Evolutionary conservation across 2,329 filamentous ascomycete genomes (phyloP), one percentile per base, ranked within the genome.

Genomic region (Talaromyces sp.): DNA sequence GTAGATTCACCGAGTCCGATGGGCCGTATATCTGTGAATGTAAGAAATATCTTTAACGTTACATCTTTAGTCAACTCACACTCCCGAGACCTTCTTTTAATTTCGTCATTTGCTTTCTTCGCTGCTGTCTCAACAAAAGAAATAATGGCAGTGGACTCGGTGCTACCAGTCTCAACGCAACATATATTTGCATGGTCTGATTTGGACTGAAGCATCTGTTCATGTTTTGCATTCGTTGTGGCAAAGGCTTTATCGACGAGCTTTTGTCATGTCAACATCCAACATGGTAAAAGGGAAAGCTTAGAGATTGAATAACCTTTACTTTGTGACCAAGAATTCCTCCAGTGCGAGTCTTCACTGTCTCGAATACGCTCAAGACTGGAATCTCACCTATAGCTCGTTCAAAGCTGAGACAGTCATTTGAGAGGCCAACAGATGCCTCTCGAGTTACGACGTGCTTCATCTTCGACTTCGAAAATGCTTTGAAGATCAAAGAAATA

Each of bases 121-220:
- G n/a, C 17, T 32, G 52, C 52, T 32, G 1, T 13, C 15, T 32
- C 22, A 33, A 54, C 5, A 54, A 54, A 54, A 28, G 13, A 28
- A 54, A n/a, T 27, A 1, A 44, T 56, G 25, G 54, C 22, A 28
- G 22, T 44, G 15, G 39, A 36, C 39, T 56, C 33, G 17, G 54
- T 33, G 27, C 54, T 44, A 39, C 33, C 33, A 25, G 25, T 36
- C 22, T 25, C 39, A n/a, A 56, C 22, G 27, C 54, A 56, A 32
- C 54, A 39, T 22, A 56, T 56, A 25, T 56, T 56, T 5, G 33
- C 54, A 22, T 56, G 54, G 39, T 56, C 54, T 22, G 54, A 33
- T 39, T 56, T 36, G 2, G 39, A 22, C 7, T 19, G 15, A 17
- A 56, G 22, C 39, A 27, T 19, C 5, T 33, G 25, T 42, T 56